Evolutionary conservation across 2,329 filamentous ascomycete species (phyloP).

Genomic region (Cladophialophora exuberans): DNA sequence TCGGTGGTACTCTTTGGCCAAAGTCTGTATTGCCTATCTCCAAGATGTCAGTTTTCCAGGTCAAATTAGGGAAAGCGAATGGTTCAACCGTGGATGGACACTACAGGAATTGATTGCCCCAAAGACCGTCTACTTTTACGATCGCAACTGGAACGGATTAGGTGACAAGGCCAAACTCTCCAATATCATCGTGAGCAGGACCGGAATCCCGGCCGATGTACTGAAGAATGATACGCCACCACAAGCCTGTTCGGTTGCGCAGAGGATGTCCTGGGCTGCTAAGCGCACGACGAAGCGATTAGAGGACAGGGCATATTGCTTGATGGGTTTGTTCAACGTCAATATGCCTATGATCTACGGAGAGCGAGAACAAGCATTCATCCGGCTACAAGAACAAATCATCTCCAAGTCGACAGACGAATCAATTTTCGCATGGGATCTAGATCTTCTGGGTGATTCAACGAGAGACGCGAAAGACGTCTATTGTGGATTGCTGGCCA

Average conservation of each 20-base stretch:
- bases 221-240: background rate
- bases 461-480: too few species aligned
- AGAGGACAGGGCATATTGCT: background rate
- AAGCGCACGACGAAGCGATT: background rate
- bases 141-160: background rate
- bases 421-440: background rate
- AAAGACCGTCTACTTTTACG: background rate
- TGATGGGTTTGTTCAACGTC: background rate
- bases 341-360: background rate
- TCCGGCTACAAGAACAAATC: background rate
- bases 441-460: too few species aligned
- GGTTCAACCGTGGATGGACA: background rate
- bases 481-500: too few species aligned
- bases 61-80: background rate
- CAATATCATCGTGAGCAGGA: background rate
- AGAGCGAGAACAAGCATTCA: background rate
- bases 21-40: slow-evolving; percentile 31
- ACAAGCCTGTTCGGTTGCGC: background rate
- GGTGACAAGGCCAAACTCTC: background rate
- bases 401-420: background rate
- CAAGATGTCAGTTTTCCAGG: slow-evolving; percentile 19
- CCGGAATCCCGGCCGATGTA: background rate
- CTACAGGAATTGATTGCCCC: background rate
- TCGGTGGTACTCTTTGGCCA: slow-evolving; percentile 28
- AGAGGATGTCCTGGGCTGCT: background rate